Evolutionary conservation across 2,329 filamentous ascomycete species (phyloP).

Genomic region (Aureobasidium uvarum): DNA sequence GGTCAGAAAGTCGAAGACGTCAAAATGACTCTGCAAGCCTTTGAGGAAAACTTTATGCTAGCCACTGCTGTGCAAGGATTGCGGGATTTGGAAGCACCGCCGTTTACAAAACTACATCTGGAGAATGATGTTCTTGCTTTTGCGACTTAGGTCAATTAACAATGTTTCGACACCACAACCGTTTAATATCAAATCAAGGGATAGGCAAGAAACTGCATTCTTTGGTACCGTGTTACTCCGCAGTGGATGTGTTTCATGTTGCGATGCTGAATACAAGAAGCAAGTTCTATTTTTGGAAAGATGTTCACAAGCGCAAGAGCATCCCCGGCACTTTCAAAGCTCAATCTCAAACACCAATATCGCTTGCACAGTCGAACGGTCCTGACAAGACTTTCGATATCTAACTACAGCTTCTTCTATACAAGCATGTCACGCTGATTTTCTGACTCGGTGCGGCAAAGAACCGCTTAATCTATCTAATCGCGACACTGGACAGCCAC

Average conservation of each 20-base stretch:
- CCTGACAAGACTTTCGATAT: not conserved
- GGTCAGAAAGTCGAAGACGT: slow-evolving; percentile 52
- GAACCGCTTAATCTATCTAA: not conserved
- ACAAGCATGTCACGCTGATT: not conserved
- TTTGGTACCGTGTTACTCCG: too few species aligned
- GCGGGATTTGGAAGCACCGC: slow-evolving; percentile 35
- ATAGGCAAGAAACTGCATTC: too few species aligned
- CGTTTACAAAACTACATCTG: slow-evolving; percentile 37
- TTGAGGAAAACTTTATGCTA: slow-evolving; percentile 59
- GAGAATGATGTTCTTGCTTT: slow-evolving; percentile 34
- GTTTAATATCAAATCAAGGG: too few species aligned
- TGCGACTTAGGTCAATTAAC: not conserved
- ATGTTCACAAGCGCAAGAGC: not conserved
- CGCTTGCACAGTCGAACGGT: not conserved
- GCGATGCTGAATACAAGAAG: not conserved
- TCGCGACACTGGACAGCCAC: not conserved
- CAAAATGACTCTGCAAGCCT: slow-evolving; percentile 57
- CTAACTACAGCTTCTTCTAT: not conserved
- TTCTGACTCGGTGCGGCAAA: too few species aligned
- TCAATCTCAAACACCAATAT: slow-evolving; percentile 3
- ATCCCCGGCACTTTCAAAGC: not conserved
- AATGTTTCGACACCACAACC: not conserved
- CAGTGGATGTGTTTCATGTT: not conserved
- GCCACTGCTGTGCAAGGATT: slow-evolving; percentile 52
- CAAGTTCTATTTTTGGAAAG: slow-evolving; percentile 1